These are phyloP conservation scores for Lasiodiplodia gonubiensis DNA, from an alignment of 2,329 filamentous ascomycete genomes.

Conservation along the genomic window DNA sequence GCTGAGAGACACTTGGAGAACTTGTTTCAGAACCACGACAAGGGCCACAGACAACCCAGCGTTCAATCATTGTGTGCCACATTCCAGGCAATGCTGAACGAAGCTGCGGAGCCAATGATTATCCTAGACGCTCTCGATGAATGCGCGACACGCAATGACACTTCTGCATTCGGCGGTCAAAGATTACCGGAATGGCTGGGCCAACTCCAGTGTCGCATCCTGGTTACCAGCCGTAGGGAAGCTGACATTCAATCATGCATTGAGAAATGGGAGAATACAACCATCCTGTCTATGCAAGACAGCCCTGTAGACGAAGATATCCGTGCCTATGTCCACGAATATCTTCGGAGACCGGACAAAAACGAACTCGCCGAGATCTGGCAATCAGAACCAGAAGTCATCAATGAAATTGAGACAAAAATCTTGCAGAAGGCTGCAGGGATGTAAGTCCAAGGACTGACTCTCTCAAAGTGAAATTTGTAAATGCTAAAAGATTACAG, in stretches of 20 bases:
- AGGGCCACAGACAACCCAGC: conserved; percentile 33
- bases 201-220: neutral
- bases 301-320: too few relatives aligned
- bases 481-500: conserved; percentile 26
- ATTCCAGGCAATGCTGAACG: conserved; percentile 36
- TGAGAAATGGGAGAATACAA: too few relatives aligned
- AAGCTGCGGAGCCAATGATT: conserved; percentile 31
- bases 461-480: too few relatives aligned
- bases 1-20: too few relatives aligned
- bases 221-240: conserved; percentile 3
- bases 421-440: conserved; percentile 32
- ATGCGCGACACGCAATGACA: conserved; percentile 27
- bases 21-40: conserved; percentile 32
- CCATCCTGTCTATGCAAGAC: too few relatives aligned
- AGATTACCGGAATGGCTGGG: neutral
- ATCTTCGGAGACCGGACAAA: too few relatives aligned
- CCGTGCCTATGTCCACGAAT: too few relatives aligned
- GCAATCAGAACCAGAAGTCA: too few relatives aligned
- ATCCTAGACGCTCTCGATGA: conserved; percentile 42
- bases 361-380: too few relatives aligned
- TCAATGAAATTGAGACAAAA: too few relatives aligned
- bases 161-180: neutral
- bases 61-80: conserved; percentile 34
- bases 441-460: too few relatives aligned
- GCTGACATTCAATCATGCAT: too few relatives aligned